Evolutionary conservation across 129 eudicot species (phyloP).

Genomic region (Flaveria trinervia): DNA sequence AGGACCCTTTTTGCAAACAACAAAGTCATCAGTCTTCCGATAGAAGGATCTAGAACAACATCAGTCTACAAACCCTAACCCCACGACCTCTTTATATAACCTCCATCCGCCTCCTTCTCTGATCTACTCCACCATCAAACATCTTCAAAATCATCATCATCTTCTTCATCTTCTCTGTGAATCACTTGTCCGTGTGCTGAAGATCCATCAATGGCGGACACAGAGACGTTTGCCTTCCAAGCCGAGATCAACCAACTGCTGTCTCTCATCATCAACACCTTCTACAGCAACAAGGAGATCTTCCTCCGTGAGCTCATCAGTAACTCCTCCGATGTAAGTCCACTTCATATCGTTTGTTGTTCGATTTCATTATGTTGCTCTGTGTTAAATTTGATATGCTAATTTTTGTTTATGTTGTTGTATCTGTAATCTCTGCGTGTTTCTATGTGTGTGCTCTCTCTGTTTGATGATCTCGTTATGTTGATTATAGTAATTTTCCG

Average conservation of each 20-base stretch:
- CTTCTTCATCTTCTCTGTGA: background rate
- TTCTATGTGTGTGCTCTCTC: background rate
- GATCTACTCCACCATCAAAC: constrained; percentile 13
- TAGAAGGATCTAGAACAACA: constrained; percentile 57
- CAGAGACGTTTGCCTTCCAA: constrained; percentile 89
- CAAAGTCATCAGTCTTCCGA: constrained; percentile 7
- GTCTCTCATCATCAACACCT: constrained; percentile 82
- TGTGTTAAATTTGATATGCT: background rate
- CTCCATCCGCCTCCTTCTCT: constrained; percentile 15
- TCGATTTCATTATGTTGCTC: background rate
- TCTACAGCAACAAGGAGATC: constrained; percentile 92
- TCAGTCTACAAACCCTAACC: constrained; percentile 19
- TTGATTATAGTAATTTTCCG: background rate
- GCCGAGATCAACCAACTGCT: constrained; percentile 89
- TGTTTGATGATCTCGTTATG: background rate
- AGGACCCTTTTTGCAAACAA: background rate
- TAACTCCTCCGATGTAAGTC: constrained; percentile 76
- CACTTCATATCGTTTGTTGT: background rate
- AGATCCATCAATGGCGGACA: constrained; percentile 54
- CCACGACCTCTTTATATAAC: constrained; percentile 1
- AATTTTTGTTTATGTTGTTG: background rate
- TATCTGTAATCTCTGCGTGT: too few relatives aligned
- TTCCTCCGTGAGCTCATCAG: constrained; percentile 88
- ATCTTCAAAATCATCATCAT: background rate
- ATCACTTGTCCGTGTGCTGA: background rate